Percentiles rank a stretch among this genome's conserved stretches.
phyloP scores from a whole-genome alignment of 108 stramenopile species.

The Mediolabrus comicus region DNA sequence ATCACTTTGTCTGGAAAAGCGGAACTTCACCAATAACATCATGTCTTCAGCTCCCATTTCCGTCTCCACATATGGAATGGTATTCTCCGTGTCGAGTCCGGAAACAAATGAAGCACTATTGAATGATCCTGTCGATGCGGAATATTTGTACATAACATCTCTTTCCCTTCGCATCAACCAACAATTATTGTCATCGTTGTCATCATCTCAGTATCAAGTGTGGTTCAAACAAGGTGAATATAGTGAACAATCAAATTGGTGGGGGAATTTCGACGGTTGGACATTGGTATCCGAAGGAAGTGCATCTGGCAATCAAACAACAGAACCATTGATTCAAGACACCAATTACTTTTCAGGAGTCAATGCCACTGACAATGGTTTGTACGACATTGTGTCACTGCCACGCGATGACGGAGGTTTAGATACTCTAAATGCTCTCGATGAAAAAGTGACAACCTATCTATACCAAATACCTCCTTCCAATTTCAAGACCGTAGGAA shows the following conservation, averaged over 20 bases:
- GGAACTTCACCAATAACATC: not conserved
- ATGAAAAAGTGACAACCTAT: not conserved
- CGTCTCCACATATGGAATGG: not conserved
- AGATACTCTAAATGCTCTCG: not conserved
- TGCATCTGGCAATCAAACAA: not conserved
- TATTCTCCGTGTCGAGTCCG: not conserved
- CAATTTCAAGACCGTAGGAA: not conserved
- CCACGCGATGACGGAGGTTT: not conserved
- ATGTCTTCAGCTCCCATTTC: not conserved
- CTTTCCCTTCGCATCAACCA: not conserved
- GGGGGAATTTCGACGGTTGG: not conserved
- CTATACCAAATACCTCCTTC: not conserved
- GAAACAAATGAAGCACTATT: not conserved
- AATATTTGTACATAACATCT: not conserved
- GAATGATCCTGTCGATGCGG: not conserved
- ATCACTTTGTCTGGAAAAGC: not conserved
- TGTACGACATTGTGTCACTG: no score
- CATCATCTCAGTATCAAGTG: not conserved
- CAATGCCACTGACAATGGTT: not conserved
- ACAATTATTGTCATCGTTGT: not conserved
- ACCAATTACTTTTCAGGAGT: not conserved
- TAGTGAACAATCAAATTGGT: not conserved
- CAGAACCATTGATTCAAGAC: not conserved
- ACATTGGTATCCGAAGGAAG: not conserved
- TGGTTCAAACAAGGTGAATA: not conserved